A percentile compares a stretch with the other conserved stretches of the same genome.
Conservation (phyloP, 768 basidiomycete species). For the Lepiota brunneoincarnata region DNA sequence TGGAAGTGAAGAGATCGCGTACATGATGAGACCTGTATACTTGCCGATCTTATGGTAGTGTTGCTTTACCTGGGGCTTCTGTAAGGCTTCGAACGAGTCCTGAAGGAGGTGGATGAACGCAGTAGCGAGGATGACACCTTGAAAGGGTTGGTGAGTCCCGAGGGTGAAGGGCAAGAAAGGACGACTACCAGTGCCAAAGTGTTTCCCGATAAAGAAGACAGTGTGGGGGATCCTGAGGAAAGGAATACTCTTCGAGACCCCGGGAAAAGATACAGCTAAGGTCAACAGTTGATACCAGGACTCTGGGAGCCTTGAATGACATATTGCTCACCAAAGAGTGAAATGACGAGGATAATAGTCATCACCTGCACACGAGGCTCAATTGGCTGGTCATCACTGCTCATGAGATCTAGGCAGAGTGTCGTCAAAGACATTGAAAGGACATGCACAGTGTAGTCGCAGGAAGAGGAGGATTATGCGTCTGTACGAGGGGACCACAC, state of each 20-base stretch:
- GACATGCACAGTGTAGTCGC: no score
- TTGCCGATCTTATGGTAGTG: constrained; percentile 48
- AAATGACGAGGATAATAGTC: constrained; percentile 54
- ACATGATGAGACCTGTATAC: constrained; percentile 76
- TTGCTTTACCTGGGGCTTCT: constrained; percentile 40
- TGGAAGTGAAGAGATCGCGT: constrained; percentile 24
- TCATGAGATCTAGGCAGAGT: neutral
- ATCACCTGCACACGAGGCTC: constrained; percentile 33
- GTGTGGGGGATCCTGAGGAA: constrained; percentile 62
- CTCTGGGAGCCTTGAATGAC: neutral
- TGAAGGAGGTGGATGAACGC: constrained; percentile 81
- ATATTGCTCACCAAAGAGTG: constrained; percentile 54
- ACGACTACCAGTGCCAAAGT: constrained; percentile 72
- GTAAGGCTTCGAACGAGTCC: constrained; percentile 67
- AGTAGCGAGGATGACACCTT: constrained; percentile 78
- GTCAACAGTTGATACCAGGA: constrained; percentile 1
- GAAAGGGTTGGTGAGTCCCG: neutral
- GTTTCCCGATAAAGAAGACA: constrained; percentile 82
- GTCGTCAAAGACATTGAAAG: neutral
- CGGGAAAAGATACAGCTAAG: constrained; percentile 71
- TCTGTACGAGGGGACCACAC: constrained; percentile 5
- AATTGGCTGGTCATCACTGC: neutral
- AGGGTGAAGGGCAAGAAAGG: neutral
- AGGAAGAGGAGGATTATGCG: neutral
- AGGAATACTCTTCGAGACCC: constrained; percentile 51